Base-by-base conservation (phyloP, 352 stramenopile species). In the Blastocystis sp. region DNA sequence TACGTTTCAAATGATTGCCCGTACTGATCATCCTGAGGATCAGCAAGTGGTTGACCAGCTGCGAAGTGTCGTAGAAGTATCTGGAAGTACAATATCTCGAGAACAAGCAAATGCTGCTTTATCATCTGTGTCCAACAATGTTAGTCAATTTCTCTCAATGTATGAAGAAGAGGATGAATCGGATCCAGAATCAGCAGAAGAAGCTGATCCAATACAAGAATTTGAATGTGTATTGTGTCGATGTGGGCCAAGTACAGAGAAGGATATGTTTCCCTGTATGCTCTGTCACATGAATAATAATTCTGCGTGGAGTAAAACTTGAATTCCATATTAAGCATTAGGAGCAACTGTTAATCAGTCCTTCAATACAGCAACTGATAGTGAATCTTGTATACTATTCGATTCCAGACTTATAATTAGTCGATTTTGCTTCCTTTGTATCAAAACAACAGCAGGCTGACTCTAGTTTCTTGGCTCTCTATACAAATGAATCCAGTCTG, bases 201-300 rank as follows among this genome's bases (percentile, higher is more conserved):
- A 58, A n/a, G 37, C 59, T 4, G 29, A 58, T 16, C 19, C 59
- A 9, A 32, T 80, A 12, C 32, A 42, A 4, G 43, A 58, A 16
- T 80, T 80, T 39, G 67, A 57, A 32, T 80, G 67, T 32, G 43
- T 39, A 3, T 32, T 80, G 9, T 80, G 67, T 49, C 39, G 51
- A 29, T 4, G 27, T 11, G 67, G 67, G 57, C 9, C 35, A 3
- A 80, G 67, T 39, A 58, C 27, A 19, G 67, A 80, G 9, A 11
- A 29, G 24, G 37, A 61, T 39, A 80, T 80, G 67, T 80, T 59
- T 32, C 67, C 67, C 4, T 80, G 67, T 32, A 12, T 80, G 16
- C 39, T 80, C 29, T 59, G 42, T 21, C 43, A 61, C 19, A 42
- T 63, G 19, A 42, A 80, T 42, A 56, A 29, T 12, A 80, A 80